Evolutionary conservation across 176 grass and related monocot genomes (phyloP).

Genomic region (Puya raimondii): DNA sequence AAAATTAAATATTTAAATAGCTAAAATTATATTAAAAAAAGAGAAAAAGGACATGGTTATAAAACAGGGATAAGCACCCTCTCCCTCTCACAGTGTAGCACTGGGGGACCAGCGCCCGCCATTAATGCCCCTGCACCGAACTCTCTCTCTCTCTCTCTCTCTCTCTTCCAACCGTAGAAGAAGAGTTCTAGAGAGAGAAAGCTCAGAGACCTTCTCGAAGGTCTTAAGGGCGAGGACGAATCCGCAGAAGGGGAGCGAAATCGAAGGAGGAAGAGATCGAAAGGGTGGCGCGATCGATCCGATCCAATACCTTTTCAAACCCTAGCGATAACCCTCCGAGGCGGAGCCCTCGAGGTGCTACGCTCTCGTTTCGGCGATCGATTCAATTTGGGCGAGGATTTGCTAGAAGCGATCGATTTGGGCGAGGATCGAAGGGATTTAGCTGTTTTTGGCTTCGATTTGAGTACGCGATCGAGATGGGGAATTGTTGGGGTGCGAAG

Average conservation of each 20-base stretch:
- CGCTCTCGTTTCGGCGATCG: too few relatives aligned
- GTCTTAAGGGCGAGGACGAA: background rate
- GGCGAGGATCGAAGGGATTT: background rate
- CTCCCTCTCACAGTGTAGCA: background rate
- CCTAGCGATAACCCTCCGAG: too few relatives aligned
- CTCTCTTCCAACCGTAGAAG: background rate
- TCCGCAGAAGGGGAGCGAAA: background rate
- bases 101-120: background rate
- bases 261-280: background rate
- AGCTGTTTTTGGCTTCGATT: background rate
- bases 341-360: too few relatives aligned
- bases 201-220: background rate
- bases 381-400: too few relatives aligned
- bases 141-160: background rate
- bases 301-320: too few relatives aligned
- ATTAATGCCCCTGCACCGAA: background rate
- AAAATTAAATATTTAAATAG: too few relatives aligned
- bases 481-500: slow-evolving; percentile 67
- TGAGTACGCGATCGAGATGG: slow-evolving; percentile 22
- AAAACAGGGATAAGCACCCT: too few relatives aligned
- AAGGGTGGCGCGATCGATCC: background rate
- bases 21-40: too few relatives aligned
- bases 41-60: too few relatives aligned
- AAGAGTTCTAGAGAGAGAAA: background rate
- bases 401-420: background rate